These are phyloP conservation scores for Perilla frutescens DNA, from an alignment of 257 asterid genomes.

Conservation along the genomic window DNA sequence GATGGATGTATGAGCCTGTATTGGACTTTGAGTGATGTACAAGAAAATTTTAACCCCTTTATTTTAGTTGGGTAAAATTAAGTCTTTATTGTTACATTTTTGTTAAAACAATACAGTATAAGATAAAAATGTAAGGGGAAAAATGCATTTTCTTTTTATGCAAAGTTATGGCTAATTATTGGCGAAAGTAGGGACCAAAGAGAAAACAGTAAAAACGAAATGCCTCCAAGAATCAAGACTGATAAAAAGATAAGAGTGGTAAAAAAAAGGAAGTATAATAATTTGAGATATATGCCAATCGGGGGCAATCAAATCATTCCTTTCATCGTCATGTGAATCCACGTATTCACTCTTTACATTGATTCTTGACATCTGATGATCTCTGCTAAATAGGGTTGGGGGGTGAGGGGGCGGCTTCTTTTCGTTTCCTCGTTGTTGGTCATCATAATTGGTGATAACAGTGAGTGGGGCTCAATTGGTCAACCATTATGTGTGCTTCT, in stretches of 20 bases:
- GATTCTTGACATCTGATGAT: slow-evolving; percentile 29
- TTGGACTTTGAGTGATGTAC: too few species aligned
- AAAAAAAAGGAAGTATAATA: not conserved
- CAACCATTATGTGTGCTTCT: slow-evolving; percentile 31
- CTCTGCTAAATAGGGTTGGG: slow-evolving; percentile 1
- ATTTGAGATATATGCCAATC: too few species aligned
- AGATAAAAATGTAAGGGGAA: too few species aligned
- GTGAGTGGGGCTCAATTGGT: slow-evolving; percentile 50
- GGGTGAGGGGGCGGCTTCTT: slow-evolving; percentile 22
- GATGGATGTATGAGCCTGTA: too few species aligned
- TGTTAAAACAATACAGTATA: too few species aligned
- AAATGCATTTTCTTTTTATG: too few species aligned
- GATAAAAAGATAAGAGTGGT: slow-evolving; percentile 21
- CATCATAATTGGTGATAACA: slow-evolving; percentile 40
- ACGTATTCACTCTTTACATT: slow-evolving; percentile 28
- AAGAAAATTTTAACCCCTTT: too few species aligned
- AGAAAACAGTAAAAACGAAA: too few species aligned
- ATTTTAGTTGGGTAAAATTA: too few species aligned
- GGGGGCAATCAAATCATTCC: slow-evolving; percentile 45
- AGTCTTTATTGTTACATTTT: too few species aligned
- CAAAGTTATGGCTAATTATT: too few species aligned
- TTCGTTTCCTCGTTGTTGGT: slow-evolving; percentile 51
- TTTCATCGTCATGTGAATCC: slow-evolving; percentile 51
- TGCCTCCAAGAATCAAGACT: slow-evolving; percentile 28
- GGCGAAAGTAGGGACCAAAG: too few species aligned